A percentile compares a stretch with the other conserved stretches of the same genome.
Conservation (phyloP, 2,329 filamentous ascomycete species). For the Canariomyces notabilis region DNA sequence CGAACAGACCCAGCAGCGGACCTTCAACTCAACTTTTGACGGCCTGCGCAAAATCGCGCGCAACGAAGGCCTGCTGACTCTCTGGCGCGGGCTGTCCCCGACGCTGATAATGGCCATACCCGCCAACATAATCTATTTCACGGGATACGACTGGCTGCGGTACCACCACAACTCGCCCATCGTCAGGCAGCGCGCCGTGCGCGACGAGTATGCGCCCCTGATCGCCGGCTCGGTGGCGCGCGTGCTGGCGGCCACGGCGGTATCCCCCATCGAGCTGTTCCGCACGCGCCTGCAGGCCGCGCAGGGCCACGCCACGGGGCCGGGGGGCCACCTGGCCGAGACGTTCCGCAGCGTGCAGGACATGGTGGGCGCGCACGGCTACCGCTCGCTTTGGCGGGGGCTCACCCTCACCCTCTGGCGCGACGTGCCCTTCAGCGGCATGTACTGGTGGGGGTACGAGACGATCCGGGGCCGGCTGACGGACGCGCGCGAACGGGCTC, state of each 20-base stretch:
- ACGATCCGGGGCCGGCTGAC: slow-evolving; percentile 67
- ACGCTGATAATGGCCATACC: slow-evolving; percentile 92
- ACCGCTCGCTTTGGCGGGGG: slow-evolving; percentile 82
- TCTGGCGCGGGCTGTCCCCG: slow-evolving; percentile 93
- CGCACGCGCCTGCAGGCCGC: slow-evolving; percentile 86
- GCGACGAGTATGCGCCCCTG: slow-evolving; percentile 72
- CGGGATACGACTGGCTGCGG: slow-evolving; percentile 92
- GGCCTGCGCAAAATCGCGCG: slow-evolving; percentile 90
- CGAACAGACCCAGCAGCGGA: slow-evolving; percentile 76
- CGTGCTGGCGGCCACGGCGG: slow-evolving; percentile 72
- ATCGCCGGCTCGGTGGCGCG: slow-evolving; percentile 74
- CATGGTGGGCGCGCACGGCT: slow-evolving; percentile 75
- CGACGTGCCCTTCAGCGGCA: slow-evolving; percentile 91
- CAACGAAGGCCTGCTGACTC: slow-evolving; percentile 78
- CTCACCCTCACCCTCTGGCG: slow-evolving; percentile 89
- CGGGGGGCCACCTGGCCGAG: slow-evolving; percentile 63
- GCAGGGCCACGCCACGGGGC: slow-evolving; percentile 47
- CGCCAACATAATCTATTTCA: slow-evolving; percentile 97
- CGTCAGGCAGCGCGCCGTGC: slow-evolving; percentile 49
- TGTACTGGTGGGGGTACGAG: slow-evolving; percentile 99
- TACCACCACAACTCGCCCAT: slow-evolving; percentile 70
- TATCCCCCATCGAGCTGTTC: slow-evolving; percentile 91
- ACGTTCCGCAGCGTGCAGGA: slow-evolving; percentile 71
- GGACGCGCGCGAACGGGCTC: slow-evolving; percentile 56
- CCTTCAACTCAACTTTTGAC: slow-evolving; percentile 86